These are phyloP conservation scores for Rhizophora apiculata DNA, from an alignment of 345 rosid species.

Conservation along the genomic window DNA sequence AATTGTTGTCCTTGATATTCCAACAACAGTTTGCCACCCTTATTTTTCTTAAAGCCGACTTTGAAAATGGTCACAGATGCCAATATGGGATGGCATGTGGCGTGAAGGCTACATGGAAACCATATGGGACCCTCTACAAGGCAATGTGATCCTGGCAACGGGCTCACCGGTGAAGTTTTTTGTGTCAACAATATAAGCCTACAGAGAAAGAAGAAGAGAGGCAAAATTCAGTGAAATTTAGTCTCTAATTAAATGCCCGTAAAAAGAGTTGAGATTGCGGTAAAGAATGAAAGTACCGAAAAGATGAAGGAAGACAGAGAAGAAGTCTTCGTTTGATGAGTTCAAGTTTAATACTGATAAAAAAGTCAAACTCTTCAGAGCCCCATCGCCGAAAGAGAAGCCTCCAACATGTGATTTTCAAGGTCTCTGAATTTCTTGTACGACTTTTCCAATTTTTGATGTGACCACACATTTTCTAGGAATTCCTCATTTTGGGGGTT, in stretches of 20 bases:
- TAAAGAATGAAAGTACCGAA: slow-evolving; percentile 10
- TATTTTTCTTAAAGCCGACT: too few species aligned
- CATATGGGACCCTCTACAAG: slow-evolving; percentile 40
- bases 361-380: not conserved
- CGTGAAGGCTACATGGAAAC: slow-evolving; percentile 37
- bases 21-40: too few species aligned
- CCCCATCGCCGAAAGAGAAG: too few species aligned
- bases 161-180: slow-evolving; percentile 26
- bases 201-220: not conserved
- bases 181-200: slow-evolving; percentile 38
- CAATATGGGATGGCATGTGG: slow-evolving; percentile 17
- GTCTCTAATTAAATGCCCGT: not conserved
- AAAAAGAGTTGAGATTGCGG: too few species aligned
- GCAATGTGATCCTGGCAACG: slow-evolving; percentile 35
- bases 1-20: too few species aligned
- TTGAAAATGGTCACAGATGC: not conserved
- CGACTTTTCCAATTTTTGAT: too few species aligned
- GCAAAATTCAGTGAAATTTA: not conserved
- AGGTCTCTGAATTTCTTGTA: too few species aligned
- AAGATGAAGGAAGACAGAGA: slow-evolving; percentile 40
- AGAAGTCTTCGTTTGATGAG: slow-evolving; percentile 20
- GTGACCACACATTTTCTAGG: too few species aligned
- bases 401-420: too few species aligned
- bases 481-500: too few species aligned
- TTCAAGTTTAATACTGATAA: too few species aligned